phyloP scores from a whole-genome alignment of 495 filamentous ascomycete genomes.

The Penicillium goetzii region DNA sequence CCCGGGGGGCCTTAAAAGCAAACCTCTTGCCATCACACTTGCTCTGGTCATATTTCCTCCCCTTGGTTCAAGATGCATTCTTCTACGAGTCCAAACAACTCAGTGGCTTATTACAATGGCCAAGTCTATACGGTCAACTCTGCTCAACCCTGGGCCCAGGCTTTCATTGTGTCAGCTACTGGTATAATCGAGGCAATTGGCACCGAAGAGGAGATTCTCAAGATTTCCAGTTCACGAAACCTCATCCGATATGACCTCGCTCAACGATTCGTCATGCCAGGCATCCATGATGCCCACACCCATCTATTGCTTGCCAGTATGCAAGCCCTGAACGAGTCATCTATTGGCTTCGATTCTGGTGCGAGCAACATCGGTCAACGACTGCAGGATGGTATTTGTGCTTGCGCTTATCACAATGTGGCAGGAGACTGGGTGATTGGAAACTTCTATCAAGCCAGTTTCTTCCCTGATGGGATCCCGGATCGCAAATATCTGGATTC shows the following conservation, averaged over 20 bases:
- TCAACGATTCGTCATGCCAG: background rate
- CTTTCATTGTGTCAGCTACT: background rate
- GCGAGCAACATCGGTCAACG: background rate
- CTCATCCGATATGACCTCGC: background rate
- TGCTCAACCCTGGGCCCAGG: background rate
- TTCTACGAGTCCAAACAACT: background rate
- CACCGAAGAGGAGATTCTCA: background rate
- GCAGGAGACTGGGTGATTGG: slow-evolving; percentile 8
- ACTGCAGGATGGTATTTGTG: background rate
- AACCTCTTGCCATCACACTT: background rate
- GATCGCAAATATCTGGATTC: background rate
- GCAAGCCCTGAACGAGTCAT: background rate
- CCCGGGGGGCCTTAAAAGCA: background rate
- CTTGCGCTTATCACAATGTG: slow-evolving; percentile 1
- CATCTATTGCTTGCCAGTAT: background rate
- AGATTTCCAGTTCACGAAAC: background rate
- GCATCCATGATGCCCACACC: background rate
- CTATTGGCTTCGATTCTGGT: background rate
- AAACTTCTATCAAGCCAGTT: slow-evolving; percentile 6
- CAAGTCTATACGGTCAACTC: background rate
- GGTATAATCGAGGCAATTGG: background rate
- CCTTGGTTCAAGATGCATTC: background rate
- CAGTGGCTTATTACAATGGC: background rate
- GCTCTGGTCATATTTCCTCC: background rate
- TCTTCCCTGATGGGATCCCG: slow-evolving; percentile 1